A percentile compares a stretch with the other conserved stretches of the same genome.
These are phyloP conservation scores for Trichoderma aggressivum DNA, from an alignment of 2,329 filamentous ascomycete genomes.

Conservation along the genomic window DNA sequence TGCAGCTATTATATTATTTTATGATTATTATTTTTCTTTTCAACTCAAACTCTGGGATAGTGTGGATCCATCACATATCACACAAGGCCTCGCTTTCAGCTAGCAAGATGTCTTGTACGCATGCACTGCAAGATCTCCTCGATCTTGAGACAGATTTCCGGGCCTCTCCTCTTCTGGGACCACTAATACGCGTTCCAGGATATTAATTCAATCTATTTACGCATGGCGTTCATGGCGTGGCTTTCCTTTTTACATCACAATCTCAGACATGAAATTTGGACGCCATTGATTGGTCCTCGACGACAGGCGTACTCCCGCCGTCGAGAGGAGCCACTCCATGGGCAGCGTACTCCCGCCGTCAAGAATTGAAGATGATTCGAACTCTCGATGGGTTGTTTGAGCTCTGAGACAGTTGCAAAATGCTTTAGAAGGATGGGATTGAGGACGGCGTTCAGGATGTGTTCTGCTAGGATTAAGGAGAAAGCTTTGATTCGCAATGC, in stretches of 20 bases:
- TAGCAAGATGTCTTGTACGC: not conserved
- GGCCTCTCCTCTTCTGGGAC: not conserved
- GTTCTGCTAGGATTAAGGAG: not conserved
- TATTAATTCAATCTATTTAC: not conserved
- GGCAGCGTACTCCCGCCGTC: not conserved
- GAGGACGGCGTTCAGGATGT: not conserved
- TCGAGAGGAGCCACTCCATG: not conserved
- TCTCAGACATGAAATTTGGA: not conserved
- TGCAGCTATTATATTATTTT: not conserved
- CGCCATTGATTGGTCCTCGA: not conserved
- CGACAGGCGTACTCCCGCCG: slow-evolving; percentile 6
- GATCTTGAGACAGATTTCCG: not conserved
- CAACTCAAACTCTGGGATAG: not conserved
- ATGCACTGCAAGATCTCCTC: not conserved
- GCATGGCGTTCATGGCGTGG: not conserved
- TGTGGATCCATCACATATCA: not conserved
- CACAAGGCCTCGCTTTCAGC: not conserved
- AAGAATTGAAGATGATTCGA: not conserved
- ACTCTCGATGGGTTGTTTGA: not conserved
- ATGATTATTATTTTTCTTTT: not conserved
- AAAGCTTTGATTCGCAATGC: not conserved
- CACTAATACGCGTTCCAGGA: not conserved
- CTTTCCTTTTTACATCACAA: not conserved
- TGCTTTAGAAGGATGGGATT: not conserved
- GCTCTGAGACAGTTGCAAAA: not conserved